phyloP scores from a whole-genome alignment of 352 stramenopile species.

The Phytophthora ramorum region DNA sequence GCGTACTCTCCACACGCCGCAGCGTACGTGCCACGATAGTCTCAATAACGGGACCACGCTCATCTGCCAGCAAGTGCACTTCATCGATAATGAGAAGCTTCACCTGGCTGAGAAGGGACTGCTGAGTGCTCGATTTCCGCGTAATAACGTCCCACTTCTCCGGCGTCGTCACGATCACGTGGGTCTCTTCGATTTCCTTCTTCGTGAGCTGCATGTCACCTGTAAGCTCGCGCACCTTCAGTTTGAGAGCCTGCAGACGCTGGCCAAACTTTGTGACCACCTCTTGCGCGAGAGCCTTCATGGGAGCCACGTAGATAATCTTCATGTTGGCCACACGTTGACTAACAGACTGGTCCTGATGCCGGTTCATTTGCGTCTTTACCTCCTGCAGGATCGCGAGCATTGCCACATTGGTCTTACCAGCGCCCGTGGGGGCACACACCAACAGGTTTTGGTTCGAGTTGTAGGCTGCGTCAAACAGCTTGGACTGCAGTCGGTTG shows the following conservation, averaged over 20 bases:
- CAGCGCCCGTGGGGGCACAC: conserved; percentile 91
- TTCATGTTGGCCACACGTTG: conserved; percentile 83
- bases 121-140: conserved; percentile 94
- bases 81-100: conserved; percentile 99
- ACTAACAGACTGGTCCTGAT: conserved; percentile 30
- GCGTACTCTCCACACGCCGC: conserved; percentile 97
- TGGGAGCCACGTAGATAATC: conserved; percentile 97
- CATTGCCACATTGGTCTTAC: conserved; percentile 99
- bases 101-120: conserved; percentile 89
- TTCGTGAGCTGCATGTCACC: conserved; percentile 99
- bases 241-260: conserved; percentile 68
- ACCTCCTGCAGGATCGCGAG: conserved; percentile 95
- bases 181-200: conserved; percentile 95
- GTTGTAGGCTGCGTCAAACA: conserved; percentile 97
- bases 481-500: conserved; percentile 98
- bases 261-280: conserved; percentile 98
- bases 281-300: conserved; percentile 99
- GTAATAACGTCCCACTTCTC: conserved; percentile 99
- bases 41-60: conserved; percentile 99
- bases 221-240: conserved; percentile 94
- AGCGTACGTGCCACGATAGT: conserved; percentile 98
- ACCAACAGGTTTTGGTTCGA: conserved; percentile 98
- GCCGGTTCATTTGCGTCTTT: conserved; percentile 69
- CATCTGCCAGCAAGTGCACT: conserved; percentile 98
- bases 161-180: conserved; percentile 98